Base-by-base conservation (phyloP, 108 stramenopile genomes). In the Conticribra guillardii region DNA sequence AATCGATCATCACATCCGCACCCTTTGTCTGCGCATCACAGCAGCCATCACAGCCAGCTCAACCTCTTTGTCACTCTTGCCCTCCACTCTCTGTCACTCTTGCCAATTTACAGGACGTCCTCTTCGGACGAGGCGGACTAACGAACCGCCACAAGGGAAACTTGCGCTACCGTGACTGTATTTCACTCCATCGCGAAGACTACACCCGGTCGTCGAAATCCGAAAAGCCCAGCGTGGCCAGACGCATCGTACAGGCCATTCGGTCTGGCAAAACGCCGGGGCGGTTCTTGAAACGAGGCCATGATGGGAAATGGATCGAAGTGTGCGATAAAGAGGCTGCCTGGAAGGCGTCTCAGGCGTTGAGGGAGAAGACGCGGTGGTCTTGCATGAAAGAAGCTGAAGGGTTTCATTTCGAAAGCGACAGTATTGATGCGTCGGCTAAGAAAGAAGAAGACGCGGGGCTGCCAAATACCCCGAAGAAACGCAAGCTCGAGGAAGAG, bases 71-170 rank as follows among this genome's bases (percentile, higher is more conserved):
- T 51, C 21, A 4, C 19, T 51, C 50, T 51, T 22, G 44, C 44
- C 8, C 44, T 44, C 11, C 15, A 15, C 44, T 44, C 44, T 11
- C 44, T 44, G 44, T 44, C 44, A 44, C 8, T 11, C 44, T 22
- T 51, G 2, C 60, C 56, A 30, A 3, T 51, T 22, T 21, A 5
- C 58, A 83, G 60, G 82, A 83, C 47, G 67, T 91, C n/a, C 71
- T 91, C 15, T 85, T 77, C 67, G 87, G 87, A 8, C 50, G 87
- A 49, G 90, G 93, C 11, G 93, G 93, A 1, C 77, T 87, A 68
- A 90, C 89, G 61, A 94, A 94, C 70, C 82, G 73, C 2, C 90
- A 92, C 55, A 64, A 74, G 27, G 94, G 94, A 19, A 95, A 95
- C 69, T 65, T 76, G 23, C 81, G 83, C 29, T 95, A 88, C 58